Conservation (phyloP, 83 land plant genomes). For the Larix sibirica region DNA sequence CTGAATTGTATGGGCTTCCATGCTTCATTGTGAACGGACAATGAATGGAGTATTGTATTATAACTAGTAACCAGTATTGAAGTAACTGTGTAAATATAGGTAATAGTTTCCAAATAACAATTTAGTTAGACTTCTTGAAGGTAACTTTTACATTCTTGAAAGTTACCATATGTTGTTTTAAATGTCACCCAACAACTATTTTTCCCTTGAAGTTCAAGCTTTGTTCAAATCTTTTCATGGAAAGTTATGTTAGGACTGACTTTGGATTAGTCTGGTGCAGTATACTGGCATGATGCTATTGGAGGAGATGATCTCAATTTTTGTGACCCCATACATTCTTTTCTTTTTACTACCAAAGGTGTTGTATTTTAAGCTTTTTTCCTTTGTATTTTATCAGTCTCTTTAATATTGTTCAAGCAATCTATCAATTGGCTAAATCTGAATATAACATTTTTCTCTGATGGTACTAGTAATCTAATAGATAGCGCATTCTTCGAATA, state of each 20-base stretch:
- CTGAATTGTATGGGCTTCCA: too few relatives aligned
- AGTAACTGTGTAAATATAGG: neutral
- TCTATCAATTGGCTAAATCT: neutral
- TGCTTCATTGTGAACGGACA: too few relatives aligned
- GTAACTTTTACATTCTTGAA: too few relatives aligned
- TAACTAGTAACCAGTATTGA: neutral
- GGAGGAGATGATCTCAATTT: conserved; percentile 93
- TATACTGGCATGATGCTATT: conserved; percentile 90
- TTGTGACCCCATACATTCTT: conserved; percentile 91
- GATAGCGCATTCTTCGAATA: too few relatives aligned
- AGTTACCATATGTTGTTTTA: neutral
- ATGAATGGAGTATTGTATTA: too few relatives aligned
- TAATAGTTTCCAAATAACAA: neutral
- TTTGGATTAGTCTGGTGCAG: conserved; percentile 43
- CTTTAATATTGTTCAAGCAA: neutral
- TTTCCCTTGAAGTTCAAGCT: neutral
- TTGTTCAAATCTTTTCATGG: too few relatives aligned
- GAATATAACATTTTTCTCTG: too few relatives aligned
- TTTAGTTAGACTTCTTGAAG: neutral
- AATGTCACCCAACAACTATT: neutral
- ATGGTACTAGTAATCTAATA: too few relatives aligned
- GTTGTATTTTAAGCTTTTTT: neutral
- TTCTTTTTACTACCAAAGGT: conserved; percentile 84
- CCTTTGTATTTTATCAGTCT: neutral
- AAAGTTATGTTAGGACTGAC: neutral